These are phyloP conservation scores for Aspergillus brunneoviolaceus DNA, from an alignment of 2,329 filamentous ascomycete species.

Conservation along the genomic window DNA sequence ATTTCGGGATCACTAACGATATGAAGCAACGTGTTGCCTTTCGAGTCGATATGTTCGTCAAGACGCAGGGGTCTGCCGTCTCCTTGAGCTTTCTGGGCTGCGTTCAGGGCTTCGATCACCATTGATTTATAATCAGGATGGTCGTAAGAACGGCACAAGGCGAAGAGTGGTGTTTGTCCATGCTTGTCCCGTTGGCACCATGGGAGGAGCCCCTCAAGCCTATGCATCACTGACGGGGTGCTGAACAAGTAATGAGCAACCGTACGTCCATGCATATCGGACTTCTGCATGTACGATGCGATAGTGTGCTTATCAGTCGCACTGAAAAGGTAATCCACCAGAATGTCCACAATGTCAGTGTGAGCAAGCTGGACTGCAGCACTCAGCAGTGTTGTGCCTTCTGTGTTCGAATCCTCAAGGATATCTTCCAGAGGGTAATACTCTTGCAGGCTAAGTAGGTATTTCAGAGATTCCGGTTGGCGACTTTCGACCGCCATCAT, in stretches of 20 bases:
- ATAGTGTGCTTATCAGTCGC: constrained; percentile 58
- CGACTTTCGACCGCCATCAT: constrained; percentile 82
- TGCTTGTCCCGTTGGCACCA: constrained; percentile 94
- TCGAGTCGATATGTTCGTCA: constrained; percentile 87
- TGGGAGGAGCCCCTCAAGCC: constrained; percentile 74
- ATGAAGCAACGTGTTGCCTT: constrained; percentile 93
- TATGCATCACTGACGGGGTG: constrained; percentile 73
- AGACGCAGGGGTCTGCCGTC: constrained; percentile 81
- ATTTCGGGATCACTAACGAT: constrained; percentile 85
- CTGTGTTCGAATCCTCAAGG: constrained; percentile 81
- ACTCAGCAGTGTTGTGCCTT: constrained; percentile 84
- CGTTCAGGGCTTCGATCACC: constrained; percentile 77
- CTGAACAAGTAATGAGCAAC: constrained; percentile 96
- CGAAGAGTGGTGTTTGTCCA: constrained; percentile 95
- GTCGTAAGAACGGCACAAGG: constrained; percentile 91
- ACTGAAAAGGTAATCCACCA: constrained; percentile 69
- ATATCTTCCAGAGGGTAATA: constrained; percentile 72
- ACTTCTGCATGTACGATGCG: constrained; percentile 66
- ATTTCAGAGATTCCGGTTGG: constrained; percentile 70
- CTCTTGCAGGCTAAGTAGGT: constrained; percentile 73
- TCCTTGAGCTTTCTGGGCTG: constrained; percentile 70
- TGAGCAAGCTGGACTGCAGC: constrained; percentile 86
- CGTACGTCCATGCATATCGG: constrained; percentile 84
- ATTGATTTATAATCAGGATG: constrained; percentile 82
- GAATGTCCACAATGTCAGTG: constrained; percentile 68